phyloP scores from a whole-genome alignment of 371 early-diverging fungal genomes.

The Parasitella parasitica region DNA sequence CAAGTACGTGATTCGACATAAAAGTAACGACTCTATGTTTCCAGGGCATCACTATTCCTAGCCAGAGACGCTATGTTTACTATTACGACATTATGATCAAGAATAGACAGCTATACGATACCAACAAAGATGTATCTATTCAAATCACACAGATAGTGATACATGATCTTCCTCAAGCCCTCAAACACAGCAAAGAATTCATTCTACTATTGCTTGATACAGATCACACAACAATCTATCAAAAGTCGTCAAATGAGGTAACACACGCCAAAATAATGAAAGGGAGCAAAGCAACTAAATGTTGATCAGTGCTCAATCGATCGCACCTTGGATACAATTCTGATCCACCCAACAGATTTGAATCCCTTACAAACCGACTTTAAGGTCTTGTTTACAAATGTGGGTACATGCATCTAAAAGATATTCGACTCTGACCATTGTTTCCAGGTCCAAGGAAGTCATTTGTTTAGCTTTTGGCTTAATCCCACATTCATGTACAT shows the following conservation, averaged over 20 bases:
- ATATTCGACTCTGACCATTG: not conserved
- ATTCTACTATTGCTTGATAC: not conserved
- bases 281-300: not conserved
- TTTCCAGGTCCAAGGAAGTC: conserved; percentile 2
- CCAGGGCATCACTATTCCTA: conserved; percentile 70
- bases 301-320: conserved; percentile 12
- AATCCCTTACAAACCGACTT: conserved; percentile 46
- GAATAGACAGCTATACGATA: conserved; percentile 19
- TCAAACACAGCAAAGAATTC: conserved; percentile 10
- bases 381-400: conserved; percentile 45
- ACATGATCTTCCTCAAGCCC: conserved; percentile 7
- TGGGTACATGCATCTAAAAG: conserved; percentile 2
- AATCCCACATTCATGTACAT: conserved; percentile 48
- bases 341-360: conserved; percentile 27
- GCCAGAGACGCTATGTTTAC: conserved; percentile 61
- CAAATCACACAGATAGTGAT: conserved; percentile 3
- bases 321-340: conserved; percentile 18
- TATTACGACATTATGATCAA: conserved; percentile 56
- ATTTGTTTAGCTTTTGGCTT: conserved; percentile 38
- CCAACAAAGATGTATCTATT: not conserved
- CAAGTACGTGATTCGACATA: too few relatives aligned
- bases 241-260: conserved; percentile 19
- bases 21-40: too few relatives aligned
- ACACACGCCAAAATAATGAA: not conserved
- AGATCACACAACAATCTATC: conserved; percentile 25